Evolutionary conservation across 306 rosid genomes (phyloP).

Genomic region (Inga leiocalycina): DNA sequence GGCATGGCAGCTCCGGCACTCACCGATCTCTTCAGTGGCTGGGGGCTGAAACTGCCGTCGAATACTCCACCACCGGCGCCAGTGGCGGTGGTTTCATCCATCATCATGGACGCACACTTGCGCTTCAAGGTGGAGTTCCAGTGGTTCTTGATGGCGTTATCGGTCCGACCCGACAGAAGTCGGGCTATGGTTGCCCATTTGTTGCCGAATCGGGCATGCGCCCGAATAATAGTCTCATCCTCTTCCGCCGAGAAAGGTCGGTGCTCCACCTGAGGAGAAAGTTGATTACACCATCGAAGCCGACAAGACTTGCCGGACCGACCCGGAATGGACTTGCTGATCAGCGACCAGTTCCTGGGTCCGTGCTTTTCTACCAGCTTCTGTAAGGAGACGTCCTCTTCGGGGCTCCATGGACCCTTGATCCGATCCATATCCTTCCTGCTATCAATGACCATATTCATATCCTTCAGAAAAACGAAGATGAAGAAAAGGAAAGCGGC

Average conservation of each 20-base stretch:
- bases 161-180: conserved; percentile 81
- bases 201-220: conserved; percentile 92
- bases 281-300: conserved; percentile 97
- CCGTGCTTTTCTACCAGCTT: conserved; percentile 78
- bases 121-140: conserved; percentile 96
- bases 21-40: conserved; percentile 69
- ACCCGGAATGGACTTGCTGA: conserved; percentile 84
- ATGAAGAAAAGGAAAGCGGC: background rate
- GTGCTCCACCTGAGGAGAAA: conserved; percentile 91
- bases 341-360: conserved; percentile 84
- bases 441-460: conserved; percentile 40
- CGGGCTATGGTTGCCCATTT: conserved; percentile 98
- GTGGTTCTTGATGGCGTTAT: conserved; percentile 97
- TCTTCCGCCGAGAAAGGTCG: conserved; percentile 84
- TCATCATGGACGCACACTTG: conserved; percentile 54
- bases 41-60: conserved; percentile 30
- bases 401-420: conserved; percentile 99
- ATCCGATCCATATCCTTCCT: conserved; percentile 81
- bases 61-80: conserved; percentile 27
- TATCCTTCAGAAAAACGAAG: background rate
- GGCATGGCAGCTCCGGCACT: conserved; percentile 72
- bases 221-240: conserved; percentile 76
- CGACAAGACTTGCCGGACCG: conserved; percentile 94
- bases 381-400: conserved; percentile 75
- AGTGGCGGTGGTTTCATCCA: background rate